Conservation (phyloP, 2,329 filamentous ascomycete species). For the Paecilomyces variotii region DNA sequence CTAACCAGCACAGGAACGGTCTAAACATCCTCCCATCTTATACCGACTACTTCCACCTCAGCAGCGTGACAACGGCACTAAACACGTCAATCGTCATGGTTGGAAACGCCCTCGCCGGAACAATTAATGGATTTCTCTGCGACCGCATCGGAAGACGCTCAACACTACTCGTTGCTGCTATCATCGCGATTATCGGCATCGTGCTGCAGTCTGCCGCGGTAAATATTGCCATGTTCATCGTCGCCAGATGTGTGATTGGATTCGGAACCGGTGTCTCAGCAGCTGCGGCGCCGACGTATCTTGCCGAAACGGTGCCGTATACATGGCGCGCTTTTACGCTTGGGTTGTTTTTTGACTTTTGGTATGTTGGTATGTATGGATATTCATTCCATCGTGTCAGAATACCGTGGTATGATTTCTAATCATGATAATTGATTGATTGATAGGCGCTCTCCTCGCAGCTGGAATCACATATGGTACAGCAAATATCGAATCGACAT, state of each 20-base stretch:
- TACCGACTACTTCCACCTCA: slow-evolving; percentile 11
- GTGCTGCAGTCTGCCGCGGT: slow-evolving; percentile 41
- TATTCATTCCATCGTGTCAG: background rate
- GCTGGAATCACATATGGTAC: slow-evolving; percentile 42
- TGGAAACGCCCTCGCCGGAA: slow-evolving; percentile 38
- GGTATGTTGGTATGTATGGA: slow-evolving; percentile 8
- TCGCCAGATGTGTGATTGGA: slow-evolving; percentile 41
- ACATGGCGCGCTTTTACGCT: slow-evolving; percentile 40
- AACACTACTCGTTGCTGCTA: slow-evolving; percentile 33
- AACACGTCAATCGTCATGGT: slow-evolving; percentile 23
- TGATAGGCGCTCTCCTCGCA: slow-evolving; percentile 35
- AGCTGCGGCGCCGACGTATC: slow-evolving; percentile 40
- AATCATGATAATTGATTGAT: background rate
- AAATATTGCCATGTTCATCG: slow-evolving; percentile 45
- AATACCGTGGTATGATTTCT: background rate
- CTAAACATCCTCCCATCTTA: slow-evolving; percentile 11
- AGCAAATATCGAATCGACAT: slow-evolving; percentile 34
- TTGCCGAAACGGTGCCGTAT: slow-evolving; percentile 43
- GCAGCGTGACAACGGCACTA: slow-evolving; percentile 5
- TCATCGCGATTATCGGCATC: slow-evolving; percentile 37
- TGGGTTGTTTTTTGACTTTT: slow-evolving; percentile 34
- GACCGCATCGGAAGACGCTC: slow-evolving; percentile 39
- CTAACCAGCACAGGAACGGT: slow-evolving; percentile 1
- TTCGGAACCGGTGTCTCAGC: slow-evolving; percentile 38
- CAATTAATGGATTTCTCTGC: slow-evolving; percentile 34